Base-by-base conservation (phyloP, 2,329 filamentous ascomycete species). In the Cercospora sp. region DNA sequence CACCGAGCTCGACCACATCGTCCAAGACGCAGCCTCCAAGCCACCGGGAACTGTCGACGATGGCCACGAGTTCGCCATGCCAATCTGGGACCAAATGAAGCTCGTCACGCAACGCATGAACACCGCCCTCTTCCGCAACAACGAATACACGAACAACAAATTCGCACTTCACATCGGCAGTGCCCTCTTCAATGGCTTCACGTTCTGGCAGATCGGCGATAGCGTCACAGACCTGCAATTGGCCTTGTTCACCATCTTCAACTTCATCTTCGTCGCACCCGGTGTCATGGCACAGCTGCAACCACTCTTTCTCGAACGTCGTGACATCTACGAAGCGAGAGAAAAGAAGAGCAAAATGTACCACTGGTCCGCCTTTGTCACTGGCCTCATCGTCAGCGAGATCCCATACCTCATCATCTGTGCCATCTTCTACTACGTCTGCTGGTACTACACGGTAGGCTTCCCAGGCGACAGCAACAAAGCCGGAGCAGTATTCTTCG, bases 331-430 rank as follows among this genome's bases (percentile, higher is more conserved):
- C 76, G 86, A 88, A 76, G 84, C 82, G 3, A 85, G 86, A 61
- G 86, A 89, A 75, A 83, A 86, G 36, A 86, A 89, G 1, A 87
- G 85, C 76, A 91, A 92, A 74, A 85, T 88, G 1, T 94, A 93
- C 80, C 91, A 89, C 0, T 93, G 91, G 91, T 83, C 87, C 69
- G 88, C 85, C 0, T 93, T 93, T 78, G 85, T 92, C 76, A 81
- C 90, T 0, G 86, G 89, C 73, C 90, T 91, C 73, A 86, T 93
- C 68, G 66, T 91, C 3, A 89, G 90, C 57, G 91, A 93, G 77
- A 83, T 93, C 1, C 90, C 90, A 0, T 93, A 85, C 78, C 83
- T 87, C 40, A 81, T 87, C 23, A 66, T 92, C 18, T 87, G 88
- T 3, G 88, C 85, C 8, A 79, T 91, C 18, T 67, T 84, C 2